Evolutionary conservation across 2,329 filamentous ascomycete genomes (phyloP).

Genomic region (Monosporascus sp.): DNA sequence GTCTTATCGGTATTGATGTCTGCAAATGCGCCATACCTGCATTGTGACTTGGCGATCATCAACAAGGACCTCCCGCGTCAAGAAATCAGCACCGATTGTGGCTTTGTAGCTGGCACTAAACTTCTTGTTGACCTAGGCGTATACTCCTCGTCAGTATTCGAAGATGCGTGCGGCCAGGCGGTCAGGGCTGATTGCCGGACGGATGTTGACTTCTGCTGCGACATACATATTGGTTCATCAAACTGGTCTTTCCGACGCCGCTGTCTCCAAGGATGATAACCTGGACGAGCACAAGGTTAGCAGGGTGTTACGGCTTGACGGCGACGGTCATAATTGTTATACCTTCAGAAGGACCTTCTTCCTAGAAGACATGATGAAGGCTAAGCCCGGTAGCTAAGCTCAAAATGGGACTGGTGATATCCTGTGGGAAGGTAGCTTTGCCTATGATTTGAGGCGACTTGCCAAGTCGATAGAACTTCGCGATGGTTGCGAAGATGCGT

Average conservation of each 20-base stretch:
- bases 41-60: slow-evolving; percentile 97
- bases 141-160: slow-evolving; percentile 7
- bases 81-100: slow-evolving; percentile 96
- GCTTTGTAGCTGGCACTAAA: slow-evolving; percentile 99
- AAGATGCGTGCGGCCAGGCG: background rate
- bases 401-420: background rate
- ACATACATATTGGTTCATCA: slow-evolving; percentile 99
- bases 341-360: slow-evolving; percentile 94
- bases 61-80: slow-evolving; percentile 95
- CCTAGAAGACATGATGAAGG: slow-evolving; percentile 62
- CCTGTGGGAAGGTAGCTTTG: background rate
- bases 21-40: slow-evolving; percentile 58
- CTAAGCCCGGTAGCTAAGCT: slow-evolving; percentile 6
- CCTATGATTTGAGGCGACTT: background rate
- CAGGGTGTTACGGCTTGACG: background rate
- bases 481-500: background rate
- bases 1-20: slow-evolving; percentile 5
- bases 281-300: slow-evolving; percentile 39
- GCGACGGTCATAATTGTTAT: slow-evolving; percentile 15
- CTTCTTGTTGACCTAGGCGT: slow-evolving; percentile 94
- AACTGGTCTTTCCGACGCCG: slow-evolving; percentile 96
- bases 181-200: slow-evolving; percentile 4
- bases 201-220: background rate
- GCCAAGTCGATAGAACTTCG: background rate
- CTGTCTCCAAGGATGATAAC: slow-evolving; percentile 99